A percentile compares a stretch with the other conserved stretches of the same genome.
phyloP scores from a whole-genome alignment of 768 basidiomycete genomes.

The Chalciporus pseudorubinellus region DNA sequence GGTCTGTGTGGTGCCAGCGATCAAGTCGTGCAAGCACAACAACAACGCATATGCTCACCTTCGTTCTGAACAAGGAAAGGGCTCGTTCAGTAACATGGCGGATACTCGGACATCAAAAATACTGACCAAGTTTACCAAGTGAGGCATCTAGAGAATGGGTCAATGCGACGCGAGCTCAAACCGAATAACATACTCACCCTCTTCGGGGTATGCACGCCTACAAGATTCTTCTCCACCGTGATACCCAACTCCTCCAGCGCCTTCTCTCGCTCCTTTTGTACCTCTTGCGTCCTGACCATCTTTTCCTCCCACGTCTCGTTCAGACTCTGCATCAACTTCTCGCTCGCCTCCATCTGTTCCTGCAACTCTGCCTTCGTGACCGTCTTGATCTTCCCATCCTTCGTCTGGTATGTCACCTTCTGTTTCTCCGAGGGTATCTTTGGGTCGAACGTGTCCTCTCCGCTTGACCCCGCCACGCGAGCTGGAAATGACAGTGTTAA shows the following conservation, averaged over 20 bases:
- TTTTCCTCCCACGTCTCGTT: conserved; percentile 98
- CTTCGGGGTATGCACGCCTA: conserved; percentile 98
- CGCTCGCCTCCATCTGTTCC: conserved; percentile 93
- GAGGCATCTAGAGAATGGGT: conserved; percentile 66
- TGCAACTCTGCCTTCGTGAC: conserved; percentile 97
- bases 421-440: conserved; percentile 91
- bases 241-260: conserved; percentile 97
- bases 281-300: conserved; percentile 84
- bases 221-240: conserved; percentile 92
- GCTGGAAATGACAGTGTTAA: conserved; percentile 40
- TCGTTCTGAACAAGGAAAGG: conserved; percentile 51
- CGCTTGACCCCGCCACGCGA: conserved; percentile 65
- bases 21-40: background rate
- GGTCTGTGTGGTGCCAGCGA: conserved; percentile 51
- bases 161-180: conserved; percentile 7
- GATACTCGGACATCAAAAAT: conserved; percentile 8
- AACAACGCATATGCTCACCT: conserved; percentile 42
- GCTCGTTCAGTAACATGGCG: conserved; percentile 12
- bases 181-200: conserved; percentile 46
- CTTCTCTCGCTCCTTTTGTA: conserved; percentile 96
- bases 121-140: conserved; percentile 88
- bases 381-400: conserved; percentile 90
- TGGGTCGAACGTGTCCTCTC: conserved; percentile 82
- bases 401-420: conserved; percentile 90
- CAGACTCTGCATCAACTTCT: conserved; percentile 90